Conservation (phyloP, 2,329 filamentous ascomycete species). For the Pyrenochaeta sp. region DNA sequence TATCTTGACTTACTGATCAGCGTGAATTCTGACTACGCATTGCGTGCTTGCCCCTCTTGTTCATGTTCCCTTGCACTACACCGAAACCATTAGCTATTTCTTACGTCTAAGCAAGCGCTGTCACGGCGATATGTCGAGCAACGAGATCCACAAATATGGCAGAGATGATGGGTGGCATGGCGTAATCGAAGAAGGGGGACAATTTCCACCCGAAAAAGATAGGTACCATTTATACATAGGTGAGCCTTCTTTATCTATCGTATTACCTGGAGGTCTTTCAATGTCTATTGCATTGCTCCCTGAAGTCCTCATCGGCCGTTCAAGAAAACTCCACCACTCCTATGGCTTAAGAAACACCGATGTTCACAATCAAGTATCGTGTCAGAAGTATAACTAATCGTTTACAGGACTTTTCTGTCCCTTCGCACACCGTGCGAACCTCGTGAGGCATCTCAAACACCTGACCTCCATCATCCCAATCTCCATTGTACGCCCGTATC, state of each 20-base stretch:
- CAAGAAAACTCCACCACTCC: too few relatives aligned
- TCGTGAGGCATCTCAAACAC: constrained; percentile 66
- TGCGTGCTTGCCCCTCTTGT: not conserved
- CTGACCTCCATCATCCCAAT: constrained; percentile 63
- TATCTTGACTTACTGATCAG: not conserved
- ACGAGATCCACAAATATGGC: constrained; percentile 46
- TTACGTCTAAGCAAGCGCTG: not conserved
- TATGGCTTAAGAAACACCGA: too few relatives aligned
- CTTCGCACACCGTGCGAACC: constrained; percentile 68
- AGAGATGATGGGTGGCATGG: constrained; percentile 62
- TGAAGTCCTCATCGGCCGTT: too few relatives aligned
- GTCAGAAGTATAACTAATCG: not conserved
- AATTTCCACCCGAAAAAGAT: constrained; percentile 60
- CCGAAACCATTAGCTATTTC: not conserved
- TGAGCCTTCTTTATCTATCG: constrained; percentile 12
- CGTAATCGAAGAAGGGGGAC: constrained; percentile 55
- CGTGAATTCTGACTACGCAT: not conserved
- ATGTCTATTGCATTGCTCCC: too few relatives aligned
- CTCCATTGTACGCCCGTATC: constrained; percentile 70
- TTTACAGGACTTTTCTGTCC: constrained; percentile 68
- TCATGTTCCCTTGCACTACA: not conserved
- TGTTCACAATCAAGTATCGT: too few relatives aligned
- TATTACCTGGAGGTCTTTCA: too few relatives aligned
- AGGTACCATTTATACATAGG: constrained; percentile 66
- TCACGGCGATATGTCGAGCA: constrained; percentile 4